Base-by-base conservation (phyloP, 768 basidiomycete genomes). In the Amylocystis lapponica region DNA sequence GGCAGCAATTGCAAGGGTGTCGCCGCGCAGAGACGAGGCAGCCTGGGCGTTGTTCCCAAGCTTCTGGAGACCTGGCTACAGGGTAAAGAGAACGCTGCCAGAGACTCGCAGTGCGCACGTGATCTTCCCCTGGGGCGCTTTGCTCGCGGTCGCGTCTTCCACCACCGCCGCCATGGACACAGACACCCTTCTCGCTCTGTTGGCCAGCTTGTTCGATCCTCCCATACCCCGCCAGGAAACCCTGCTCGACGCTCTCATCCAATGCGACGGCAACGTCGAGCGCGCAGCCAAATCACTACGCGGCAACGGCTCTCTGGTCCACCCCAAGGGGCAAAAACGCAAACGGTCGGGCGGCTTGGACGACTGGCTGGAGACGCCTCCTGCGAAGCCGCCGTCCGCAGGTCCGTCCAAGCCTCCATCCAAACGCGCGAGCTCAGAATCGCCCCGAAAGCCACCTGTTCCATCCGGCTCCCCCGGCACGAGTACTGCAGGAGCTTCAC, bases 151-250 rank as follows among this genome's bases (percentile, higher is more conserved):
- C n/a, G n/a, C n/a, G n/a, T n/a, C 21, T 20, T n/a, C 21, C 13
- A 27, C 8, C 27, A 14, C 20, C 20, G 23, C 5, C 12, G 19
- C 8, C 10, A 42, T 42, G 41, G 83, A 86, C 61, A 89, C 83
- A 0, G 86, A 89, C 23, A 76, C 68, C 6, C 68, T 87, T 26
- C 66, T 89, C 32, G 83, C 77, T 9, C 64, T 86, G 44, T 75
- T 86, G n/a, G 63, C 68, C 13, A 86, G 83, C 56, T 64, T 85
- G 12, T 59, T 86, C 13, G 43, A 60, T 46, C 36, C 49, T 30
- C 58, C 58, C 41, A 48, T 50, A 12, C 60, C 67, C 3, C 59
- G 66, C 25, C 67, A 71, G 32, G 61, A 64, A 17, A 52, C 58
- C 6, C 69, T 87, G 1, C 65, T 89, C 4, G 75, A 86, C 33